Conservation (phyloP, 2,329 filamentous ascomycete genomes). For the Alternaria brassicicola region DNA sequence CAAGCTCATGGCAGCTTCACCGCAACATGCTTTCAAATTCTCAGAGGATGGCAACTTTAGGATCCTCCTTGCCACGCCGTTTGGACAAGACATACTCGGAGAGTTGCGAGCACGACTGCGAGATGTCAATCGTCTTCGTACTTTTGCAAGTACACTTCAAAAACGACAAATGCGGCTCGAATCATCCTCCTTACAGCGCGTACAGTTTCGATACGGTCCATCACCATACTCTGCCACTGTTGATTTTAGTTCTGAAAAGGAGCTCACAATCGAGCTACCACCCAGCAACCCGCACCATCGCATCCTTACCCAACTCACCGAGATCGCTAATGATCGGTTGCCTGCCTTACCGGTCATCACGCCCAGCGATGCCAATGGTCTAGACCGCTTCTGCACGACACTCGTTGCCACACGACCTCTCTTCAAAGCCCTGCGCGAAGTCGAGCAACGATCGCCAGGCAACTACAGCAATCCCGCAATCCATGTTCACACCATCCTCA, state of each 20-base stretch:
- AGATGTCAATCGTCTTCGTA: conserved; percentile 72
- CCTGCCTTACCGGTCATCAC: conserved; percentile 63
- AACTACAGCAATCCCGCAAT: conserved; percentile 40
- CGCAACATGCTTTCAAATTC: conserved; percentile 69
- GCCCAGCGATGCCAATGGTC: conserved; percentile 55
- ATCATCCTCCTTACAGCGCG: conserved; percentile 62
- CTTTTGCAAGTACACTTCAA: conserved; percentile 69
- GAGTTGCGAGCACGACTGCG: conserved; percentile 66
- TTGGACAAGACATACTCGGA: conserved; percentile 65
- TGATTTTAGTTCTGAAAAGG: conserved; percentile 57
- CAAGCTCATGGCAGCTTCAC: conserved; percentile 49
- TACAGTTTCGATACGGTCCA: conserved; percentile 71
- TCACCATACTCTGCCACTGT: conserved; percentile 61
- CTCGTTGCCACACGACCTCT: conserved; percentile 67
- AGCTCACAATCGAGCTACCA: conserved; percentile 65
- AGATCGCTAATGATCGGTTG: conserved; percentile 62
- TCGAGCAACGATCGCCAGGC: conserved; percentile 59
- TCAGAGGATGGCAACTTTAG: conserved; percentile 67
- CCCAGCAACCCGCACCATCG: conserved; percentile 70
- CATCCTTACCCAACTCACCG: conserved; percentile 64
- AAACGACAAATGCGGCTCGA: conserved; percentile 62
- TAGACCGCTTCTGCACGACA: conserved; percentile 64
- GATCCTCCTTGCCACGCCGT: conserved; percentile 63
- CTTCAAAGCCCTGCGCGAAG: conserved; percentile 64
- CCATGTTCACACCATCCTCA: conserved; percentile 43